Conservation (phyloP, 2,329 filamentous ascomycete genomes). For the Tympanopsis confertula region DNA sequence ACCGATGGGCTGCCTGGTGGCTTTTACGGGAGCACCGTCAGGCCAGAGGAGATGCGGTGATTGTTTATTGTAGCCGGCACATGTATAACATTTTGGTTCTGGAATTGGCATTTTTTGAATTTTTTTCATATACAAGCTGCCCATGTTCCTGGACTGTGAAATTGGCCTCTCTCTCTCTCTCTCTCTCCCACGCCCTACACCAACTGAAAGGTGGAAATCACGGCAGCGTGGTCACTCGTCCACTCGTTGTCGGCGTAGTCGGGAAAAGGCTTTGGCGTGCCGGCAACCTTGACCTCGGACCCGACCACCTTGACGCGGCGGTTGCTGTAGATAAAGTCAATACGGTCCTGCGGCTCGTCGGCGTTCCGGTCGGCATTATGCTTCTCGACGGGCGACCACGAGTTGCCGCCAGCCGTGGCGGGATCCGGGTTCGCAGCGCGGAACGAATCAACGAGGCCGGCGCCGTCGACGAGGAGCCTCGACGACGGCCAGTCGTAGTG, state of each 20-base stretch:
- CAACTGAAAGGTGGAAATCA: slow-evolving; percentile 4
- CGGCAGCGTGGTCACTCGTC: slow-evolving; percentile 23
- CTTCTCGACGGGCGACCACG: slow-evolving; percentile 27
- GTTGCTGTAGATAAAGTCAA: slow-evolving; percentile 29
- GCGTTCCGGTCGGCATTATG: slow-evolving; percentile 15
- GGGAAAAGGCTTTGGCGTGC: slow-evolving; percentile 18
- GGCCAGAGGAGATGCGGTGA: slow-evolving; percentile 36
- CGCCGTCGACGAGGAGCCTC: slow-evolving; percentile 15
- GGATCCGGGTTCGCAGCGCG: slow-evolving; percentile 23
- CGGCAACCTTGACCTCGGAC: slow-evolving; percentile 18
- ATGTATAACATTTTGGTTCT: too few relatives aligned
- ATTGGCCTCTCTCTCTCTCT: too few relatives aligned
- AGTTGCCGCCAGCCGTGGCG: slow-evolving; percentile 15
- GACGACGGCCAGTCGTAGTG: slow-evolving; percentile 26
- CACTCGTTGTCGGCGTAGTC: slow-evolving; percentile 25
- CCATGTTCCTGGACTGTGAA: too few relatives aligned
- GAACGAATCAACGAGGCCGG: slow-evolving; percentile 26
- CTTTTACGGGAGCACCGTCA: slow-evolving; percentile 42
- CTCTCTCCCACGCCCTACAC: too few relatives aligned
- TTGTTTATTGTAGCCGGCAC: too few relatives aligned
- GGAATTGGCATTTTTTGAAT: too few relatives aligned
- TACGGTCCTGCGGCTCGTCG: slow-evolving; percentile 25
- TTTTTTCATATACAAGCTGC: too few relatives aligned
- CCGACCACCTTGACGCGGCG: slow-evolving; percentile 16
- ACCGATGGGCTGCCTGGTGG: slow-evolving; percentile 28